Conservation (phyloP, 768 basidiomycete genomes). For the Coprinopsis sp. region DNA sequence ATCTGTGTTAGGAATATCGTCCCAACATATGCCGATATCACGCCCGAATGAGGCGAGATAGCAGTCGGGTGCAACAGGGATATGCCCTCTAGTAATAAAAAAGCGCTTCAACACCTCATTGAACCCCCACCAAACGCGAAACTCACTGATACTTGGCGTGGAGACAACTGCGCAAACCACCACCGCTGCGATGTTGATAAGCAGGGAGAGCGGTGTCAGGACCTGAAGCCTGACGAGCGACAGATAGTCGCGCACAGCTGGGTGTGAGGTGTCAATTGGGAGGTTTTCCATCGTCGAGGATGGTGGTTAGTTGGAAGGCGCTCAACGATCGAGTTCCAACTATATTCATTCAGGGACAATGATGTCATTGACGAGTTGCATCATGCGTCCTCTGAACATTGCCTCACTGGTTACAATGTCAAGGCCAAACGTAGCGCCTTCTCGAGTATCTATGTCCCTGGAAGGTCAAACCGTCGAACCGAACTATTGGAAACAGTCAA, state of each 20-base stretch:
- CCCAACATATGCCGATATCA: conserved; percentile 58
- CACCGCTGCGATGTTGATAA: conserved; percentile 72
- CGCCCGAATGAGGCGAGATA: conserved; percentile 58
- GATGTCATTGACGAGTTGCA: conserved; percentile 13
- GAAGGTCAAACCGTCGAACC: too few species aligned
- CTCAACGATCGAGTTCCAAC: too few species aligned
- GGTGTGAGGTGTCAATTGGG: conserved; percentile 55
- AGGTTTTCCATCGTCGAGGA: conserved; percentile 44
- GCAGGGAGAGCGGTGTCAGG: conserved; percentile 76
- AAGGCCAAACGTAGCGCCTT: too few species aligned
- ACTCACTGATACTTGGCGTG: conserved; percentile 39
- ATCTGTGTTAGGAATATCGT: conserved; percentile 64
- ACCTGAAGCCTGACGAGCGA: conserved; percentile 77
- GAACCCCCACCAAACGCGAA: conserved; percentile 36
- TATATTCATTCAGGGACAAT: neutral
- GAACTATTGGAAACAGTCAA: too few species aligned
- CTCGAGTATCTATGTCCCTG: too few species aligned
- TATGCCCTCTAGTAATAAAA: conserved; percentile 38
- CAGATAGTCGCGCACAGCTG: conserved; percentile 62
- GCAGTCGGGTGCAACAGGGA: conserved; percentile 56
- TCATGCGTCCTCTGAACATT: too few species aligned
- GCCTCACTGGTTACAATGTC: too few species aligned
- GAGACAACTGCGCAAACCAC: conserved; percentile 66
- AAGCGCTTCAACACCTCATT: neutral
- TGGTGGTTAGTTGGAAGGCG: neutral